These are phyloP conservation scores for Dillenia turbinata DNA, from an alignment of 164 flowering plant genomes.

Conservation along the genomic window DNA sequence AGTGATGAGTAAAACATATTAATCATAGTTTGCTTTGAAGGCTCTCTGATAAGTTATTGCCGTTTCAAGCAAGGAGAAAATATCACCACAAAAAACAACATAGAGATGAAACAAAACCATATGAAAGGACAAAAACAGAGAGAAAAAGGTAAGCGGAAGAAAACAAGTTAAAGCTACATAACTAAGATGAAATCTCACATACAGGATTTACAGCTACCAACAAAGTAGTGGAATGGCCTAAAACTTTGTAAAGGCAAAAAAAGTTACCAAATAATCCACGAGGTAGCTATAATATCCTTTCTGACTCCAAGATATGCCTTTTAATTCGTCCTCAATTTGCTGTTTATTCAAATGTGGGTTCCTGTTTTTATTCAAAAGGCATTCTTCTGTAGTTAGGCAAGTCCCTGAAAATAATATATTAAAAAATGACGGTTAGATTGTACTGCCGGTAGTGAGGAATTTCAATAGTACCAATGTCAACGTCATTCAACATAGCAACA, in stretches of 20 bases:
- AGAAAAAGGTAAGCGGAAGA: too few species aligned
- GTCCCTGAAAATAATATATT: conserved; percentile 56
- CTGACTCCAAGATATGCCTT: conserved; percentile 79
- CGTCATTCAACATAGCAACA: too few species aligned
- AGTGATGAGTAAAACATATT: too few species aligned
- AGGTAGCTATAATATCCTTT: conserved; percentile 91
- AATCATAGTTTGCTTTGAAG: too few species aligned
- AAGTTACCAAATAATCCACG: conserved; percentile 70
- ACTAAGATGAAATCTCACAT: not conserved
- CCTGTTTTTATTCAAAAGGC: conserved; percentile 83
- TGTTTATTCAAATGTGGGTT: conserved; percentile 67
- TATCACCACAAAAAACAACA: too few species aligned
- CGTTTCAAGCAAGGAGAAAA: too few species aligned
- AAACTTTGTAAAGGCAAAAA: not conserved
- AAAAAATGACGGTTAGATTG: not conserved
- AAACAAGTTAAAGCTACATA: too few species aligned
- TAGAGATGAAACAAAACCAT: not conserved
- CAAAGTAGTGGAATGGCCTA: not conserved
- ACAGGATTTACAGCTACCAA: not conserved
- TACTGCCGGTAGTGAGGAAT: too few species aligned
- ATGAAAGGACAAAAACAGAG: too few species aligned
- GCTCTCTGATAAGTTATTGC: too few species aligned
- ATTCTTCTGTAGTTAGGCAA: conserved; percentile 95
- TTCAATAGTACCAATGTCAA: too few species aligned
- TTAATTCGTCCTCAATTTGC: conserved; percentile 76